Evolutionary conservation across 805 yeast species (phyloP).

Genomic region (Pichia paraexigua): DNA sequence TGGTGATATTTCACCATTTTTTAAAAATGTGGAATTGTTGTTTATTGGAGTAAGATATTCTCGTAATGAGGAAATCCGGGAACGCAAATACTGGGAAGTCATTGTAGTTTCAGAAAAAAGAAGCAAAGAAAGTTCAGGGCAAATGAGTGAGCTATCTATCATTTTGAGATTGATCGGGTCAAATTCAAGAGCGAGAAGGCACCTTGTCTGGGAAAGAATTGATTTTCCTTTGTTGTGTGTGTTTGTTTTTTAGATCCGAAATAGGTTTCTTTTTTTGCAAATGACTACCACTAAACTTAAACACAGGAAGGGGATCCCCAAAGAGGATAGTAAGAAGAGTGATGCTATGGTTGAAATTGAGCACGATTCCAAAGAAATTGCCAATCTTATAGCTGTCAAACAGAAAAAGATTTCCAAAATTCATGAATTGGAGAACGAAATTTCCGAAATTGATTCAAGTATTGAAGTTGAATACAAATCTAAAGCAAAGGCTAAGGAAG

Average conservation of each 20-base stretch:
- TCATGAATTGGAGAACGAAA: conserved; percentile 6
- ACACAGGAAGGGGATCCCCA: neutral
- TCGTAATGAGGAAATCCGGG: conserved; percentile 74
- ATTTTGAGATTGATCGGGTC: neutral
- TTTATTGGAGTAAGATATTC: conserved; percentile 90
- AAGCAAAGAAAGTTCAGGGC: neutral
- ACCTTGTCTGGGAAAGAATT: too few species aligned
- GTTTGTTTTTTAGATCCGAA: neutral
- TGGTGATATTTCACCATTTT: conserved; percentile 90
- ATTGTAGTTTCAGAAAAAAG: conserved; percentile 6
- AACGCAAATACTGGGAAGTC: conserved; percentile 41
- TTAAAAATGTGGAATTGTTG: conserved; percentile 75
- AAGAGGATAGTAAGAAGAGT: neutral
- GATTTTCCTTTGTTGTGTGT: neutral
- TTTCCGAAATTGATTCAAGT: conserved; percentile 1
- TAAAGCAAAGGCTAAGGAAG: neutral
- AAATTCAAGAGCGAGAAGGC: neutral
- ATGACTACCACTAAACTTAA: neutral
- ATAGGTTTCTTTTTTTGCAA: neutral
- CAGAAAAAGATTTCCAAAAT: conserved; percentile 1
- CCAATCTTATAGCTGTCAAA: conserved; percentile 3
- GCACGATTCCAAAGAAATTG: neutral
- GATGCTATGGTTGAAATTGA: neutral
- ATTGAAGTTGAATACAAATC: conserved; percentile 1
- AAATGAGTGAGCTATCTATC: neutral